phyloP scores from a whole-genome alignment of 2,329 filamentous ascomycete genomes.

The Diaporthe sp. region DNA sequence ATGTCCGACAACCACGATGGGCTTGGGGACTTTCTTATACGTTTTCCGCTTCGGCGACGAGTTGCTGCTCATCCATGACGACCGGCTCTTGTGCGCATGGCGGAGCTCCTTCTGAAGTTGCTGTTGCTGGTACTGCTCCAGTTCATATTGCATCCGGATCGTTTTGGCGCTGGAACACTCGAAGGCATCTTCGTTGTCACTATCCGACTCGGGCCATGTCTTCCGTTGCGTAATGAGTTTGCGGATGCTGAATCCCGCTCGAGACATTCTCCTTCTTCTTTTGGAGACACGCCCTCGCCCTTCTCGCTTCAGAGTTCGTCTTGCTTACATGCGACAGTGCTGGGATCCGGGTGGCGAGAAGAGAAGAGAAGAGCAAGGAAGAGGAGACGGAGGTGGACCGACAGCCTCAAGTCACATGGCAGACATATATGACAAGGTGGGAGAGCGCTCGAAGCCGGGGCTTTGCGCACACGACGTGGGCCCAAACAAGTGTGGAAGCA shows the following conservation, averaged over 20 bases:
- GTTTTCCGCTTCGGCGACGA: conserved; percentile 46
- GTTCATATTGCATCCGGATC: conserved; percentile 42
- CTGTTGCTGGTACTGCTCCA: conserved; percentile 41
- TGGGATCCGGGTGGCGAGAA: neutral
- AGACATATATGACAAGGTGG: conserved; percentile 32
- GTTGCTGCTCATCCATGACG: conserved; percentile 45
- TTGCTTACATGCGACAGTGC: conserved; percentile 31
- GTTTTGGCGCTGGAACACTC: conserved; percentile 43
- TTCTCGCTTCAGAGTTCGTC: conserved; percentile 20
- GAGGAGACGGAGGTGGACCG: neutral
- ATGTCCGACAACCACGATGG: conserved; percentile 56
- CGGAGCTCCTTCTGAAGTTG: conserved; percentile 38
- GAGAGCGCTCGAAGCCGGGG: neutral
- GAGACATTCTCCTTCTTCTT: conserved; percentile 50
- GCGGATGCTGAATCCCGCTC: conserved; percentile 59
- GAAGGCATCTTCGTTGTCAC: conserved; percentile 44
- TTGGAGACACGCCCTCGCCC: conserved; percentile 22
- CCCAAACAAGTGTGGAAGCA: neutral
- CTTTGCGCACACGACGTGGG: neutral
- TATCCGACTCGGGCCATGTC: conserved; percentile 41
- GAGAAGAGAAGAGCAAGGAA: conserved; percentile 1
- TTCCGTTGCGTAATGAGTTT: conserved; percentile 56
- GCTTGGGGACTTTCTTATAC: conserved; percentile 51
- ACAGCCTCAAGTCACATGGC: conserved; percentile 33
- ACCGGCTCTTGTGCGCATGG: conserved; percentile 36